Evolutionary conservation across 805 yeast genomes (phyloP), one percentile per base, ranked within the genome.

Genomic region (Lipomyces yamadae): DNA sequence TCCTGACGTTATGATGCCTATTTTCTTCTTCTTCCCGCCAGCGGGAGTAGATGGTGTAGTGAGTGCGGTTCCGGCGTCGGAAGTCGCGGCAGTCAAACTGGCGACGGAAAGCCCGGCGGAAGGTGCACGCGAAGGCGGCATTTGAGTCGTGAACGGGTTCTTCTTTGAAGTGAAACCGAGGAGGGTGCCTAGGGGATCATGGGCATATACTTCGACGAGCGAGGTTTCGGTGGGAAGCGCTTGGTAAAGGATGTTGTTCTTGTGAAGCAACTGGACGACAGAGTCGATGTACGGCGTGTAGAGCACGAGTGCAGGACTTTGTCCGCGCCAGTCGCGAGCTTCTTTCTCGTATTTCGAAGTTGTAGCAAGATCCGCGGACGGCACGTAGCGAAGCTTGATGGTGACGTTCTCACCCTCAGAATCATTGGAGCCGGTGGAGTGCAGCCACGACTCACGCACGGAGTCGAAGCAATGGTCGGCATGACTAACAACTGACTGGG

Each of bases 1-100:
- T 73, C 99, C 99, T 0, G 97, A 91, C 4, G 98, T 95, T 94
- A 95, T 92, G 60, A 95, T 95, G 3, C 96, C 99, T 70, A 95
- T 91, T 72, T 87, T 86, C 78, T 86, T 80, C 73, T 79, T 77
- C 67, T 68, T 75, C 13, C 29, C 61, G 24, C 62, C 58, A 11
- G 63, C 59, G 34, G 68, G 30, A 2, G 50, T 60, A 18, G 63
- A 55, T 48, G 55, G 42, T 35, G 59, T 35, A 32, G 64, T 24
- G 10, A 4, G 33, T 15, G 33, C 29, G 15, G 35, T 5, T 30
- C 48, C 59, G 10, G 60, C 53, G 8, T 56, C 54, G 2, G 45
- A 56, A 15, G 57, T 30, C 18, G n/a, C 57, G 56, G 55, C 32
- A 8, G 39, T 37, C n/a, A 24, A 57, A 55, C 52, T 15, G 24